Base-by-base conservation (phyloP, 2,329 filamentous ascomycete species). In the Fonsecaea nubica region DNA sequence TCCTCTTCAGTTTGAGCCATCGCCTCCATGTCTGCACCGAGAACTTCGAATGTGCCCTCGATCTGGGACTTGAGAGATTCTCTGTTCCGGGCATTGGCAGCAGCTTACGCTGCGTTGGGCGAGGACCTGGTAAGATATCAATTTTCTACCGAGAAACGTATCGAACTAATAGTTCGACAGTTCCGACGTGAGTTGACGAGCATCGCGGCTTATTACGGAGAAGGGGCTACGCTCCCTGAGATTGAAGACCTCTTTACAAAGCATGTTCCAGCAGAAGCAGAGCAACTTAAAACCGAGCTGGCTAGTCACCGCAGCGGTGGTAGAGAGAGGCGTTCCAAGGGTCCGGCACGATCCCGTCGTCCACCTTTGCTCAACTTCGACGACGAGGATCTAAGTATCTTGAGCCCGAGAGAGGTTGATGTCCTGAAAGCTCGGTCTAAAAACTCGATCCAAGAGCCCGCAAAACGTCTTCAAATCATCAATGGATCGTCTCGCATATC, bases 211-310 rank as follows among this genome's bases (percentile, higher is more conserved):
- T 64, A 55, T 48, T 70, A 55, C 53, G 68, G 65, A 8, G 57
- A 60, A 12, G 68, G 68, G 18, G 68, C 63, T 7, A 63, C 65
- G 3, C 58, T 62, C 35, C 63, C 64, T 30, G 48, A 65, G 12
- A 64, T 70, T 53, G 67, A 68, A n/a, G 59, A 62, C 12, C 67
- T 70, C 33, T 67, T 70, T 48, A 61, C 59, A 15, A 70, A 68
- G 35, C 65, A 70, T 25, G 45, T 70, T n/a, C 54, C 65, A 3
- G 61, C 45, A 45, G 57, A 56, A n/a, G 59, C 68, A 15, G 59
- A 64, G 10, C 50, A 64, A n/a, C 57, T 68, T 2, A 59, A 54
- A 35, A 15, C 40, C 25, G 42, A 64, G 36, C 52, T 61, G 25
- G 59, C 56, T 15, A 32, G 40, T 25, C 59, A 58, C 38, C 63